These are phyloP conservation scores for Aspergillus hiratsukae DNA, from an alignment of 2,329 filamentous ascomycete species.

Conservation along the genomic window DNA sequence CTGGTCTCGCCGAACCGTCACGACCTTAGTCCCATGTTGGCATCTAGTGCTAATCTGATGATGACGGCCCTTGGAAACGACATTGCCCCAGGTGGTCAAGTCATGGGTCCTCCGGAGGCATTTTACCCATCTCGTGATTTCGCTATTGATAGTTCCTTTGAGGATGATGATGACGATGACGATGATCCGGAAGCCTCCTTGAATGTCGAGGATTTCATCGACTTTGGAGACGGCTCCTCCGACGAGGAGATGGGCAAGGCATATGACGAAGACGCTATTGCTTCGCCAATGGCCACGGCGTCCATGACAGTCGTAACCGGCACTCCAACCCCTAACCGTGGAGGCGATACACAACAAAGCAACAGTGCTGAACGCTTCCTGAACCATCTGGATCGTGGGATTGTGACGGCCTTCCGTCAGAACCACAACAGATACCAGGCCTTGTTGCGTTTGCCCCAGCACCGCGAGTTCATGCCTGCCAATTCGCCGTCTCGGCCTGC, in stretches of 20 bases:
- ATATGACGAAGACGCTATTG: slow-evolving; percentile 41
- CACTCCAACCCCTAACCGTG: slow-evolving; percentile 35
- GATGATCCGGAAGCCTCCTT: slow-evolving; percentile 60
- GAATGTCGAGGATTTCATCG: slow-evolving; percentile 69
- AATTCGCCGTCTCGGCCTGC: slow-evolving; percentile 40
- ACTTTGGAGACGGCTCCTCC: slow-evolving; percentile 57
- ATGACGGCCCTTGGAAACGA: slow-evolving; percentile 63
- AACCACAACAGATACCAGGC: slow-evolving; percentile 50
- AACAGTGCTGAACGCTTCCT: slow-evolving; percentile 50
- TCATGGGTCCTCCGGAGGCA: slow-evolving; percentile 69
- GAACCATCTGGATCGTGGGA: slow-evolving; percentile 64
- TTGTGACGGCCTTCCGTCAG: slow-evolving; percentile 72
- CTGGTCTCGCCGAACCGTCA: slow-evolving; percentile 34
- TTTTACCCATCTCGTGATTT: slow-evolving; percentile 65
- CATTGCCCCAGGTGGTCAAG: slow-evolving; percentile 51
- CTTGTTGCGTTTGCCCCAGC: slow-evolving; percentile 45
- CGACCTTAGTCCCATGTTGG: slow-evolving; percentile 53
- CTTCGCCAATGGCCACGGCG: slow-evolving; percentile 45
- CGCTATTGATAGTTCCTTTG: slow-evolving; percentile 55
- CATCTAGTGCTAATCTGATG: slow-evolving; percentile 70
- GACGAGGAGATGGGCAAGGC: slow-evolving; percentile 58
- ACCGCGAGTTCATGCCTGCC: slow-evolving; percentile 42
- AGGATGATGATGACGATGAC: slow-evolving; percentile 59
- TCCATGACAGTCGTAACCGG: slow-evolving; percentile 29
- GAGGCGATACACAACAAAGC: slow-evolving; percentile 24